Conservation (phyloP, 23 red algal genomes). For the Gracilaria domingensis region DNA sequence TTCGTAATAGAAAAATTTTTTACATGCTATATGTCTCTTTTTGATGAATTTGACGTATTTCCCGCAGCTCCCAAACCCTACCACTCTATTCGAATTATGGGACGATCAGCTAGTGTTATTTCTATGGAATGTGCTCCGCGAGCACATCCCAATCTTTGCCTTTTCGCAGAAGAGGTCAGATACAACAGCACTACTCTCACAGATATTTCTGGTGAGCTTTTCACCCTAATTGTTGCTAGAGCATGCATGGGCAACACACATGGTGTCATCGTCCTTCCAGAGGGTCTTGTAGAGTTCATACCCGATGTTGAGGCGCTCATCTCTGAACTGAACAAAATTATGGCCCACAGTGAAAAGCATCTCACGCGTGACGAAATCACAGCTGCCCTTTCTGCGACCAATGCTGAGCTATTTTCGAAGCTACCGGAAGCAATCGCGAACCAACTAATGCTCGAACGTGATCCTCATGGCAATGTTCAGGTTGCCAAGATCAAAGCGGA, state of each 20-base stretch:
- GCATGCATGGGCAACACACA: slow-evolving; percentile 79
- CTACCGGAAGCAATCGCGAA: slow-evolving; percentile 79
- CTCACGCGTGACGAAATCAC: slow-evolving; percentile 53
- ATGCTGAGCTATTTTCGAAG: slow-evolving; percentile 67
- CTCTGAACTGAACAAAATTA: no score
- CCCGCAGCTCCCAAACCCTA: slow-evolving; percentile 91
- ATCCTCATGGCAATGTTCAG: no score
- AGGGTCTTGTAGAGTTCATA: slow-evolving; percentile 99
- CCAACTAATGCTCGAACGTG: slow-evolving; percentile 93
- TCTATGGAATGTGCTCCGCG: no score
- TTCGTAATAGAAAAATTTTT: no score
- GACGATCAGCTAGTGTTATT: slow-evolving; percentile 92
- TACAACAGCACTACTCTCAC: slow-evolving; percentile 77
- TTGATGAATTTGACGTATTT: no score
- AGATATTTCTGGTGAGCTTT: slow-evolving; percentile 68
- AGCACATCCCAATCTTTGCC: slow-evolving; percentile 91
- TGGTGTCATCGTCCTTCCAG: slow-evolving; percentile 93
- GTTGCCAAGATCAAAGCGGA: no score
- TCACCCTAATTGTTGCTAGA: slow-evolving; percentile 77
- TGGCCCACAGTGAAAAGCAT: slow-evolving; percentile 43
- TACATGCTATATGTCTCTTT: no score
- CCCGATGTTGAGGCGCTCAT: no score
- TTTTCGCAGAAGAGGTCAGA: slow-evolving; percentile 96
- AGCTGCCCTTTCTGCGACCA: slow-evolving; percentile 42
- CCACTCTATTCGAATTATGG: slow-evolving; percentile 95